These are phyloP conservation scores for Picocystis salinarum DNA, from an alignment of 139 green algal species.

Conservation along the genomic window DNA sequence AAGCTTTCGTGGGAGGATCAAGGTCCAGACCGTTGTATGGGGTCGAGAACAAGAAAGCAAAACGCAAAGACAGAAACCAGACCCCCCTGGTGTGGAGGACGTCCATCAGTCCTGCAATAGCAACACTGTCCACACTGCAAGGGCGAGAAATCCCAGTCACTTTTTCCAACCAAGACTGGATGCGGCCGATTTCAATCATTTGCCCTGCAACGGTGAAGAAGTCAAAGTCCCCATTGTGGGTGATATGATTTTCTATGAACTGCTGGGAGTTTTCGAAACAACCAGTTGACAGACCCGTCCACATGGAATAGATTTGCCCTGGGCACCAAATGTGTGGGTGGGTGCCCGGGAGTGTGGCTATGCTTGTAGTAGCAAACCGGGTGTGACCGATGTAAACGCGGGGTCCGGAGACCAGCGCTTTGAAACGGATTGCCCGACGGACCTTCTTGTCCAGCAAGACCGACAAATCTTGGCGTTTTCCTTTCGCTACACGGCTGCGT, in stretches of 20 bases:
- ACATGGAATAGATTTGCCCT: neutral
- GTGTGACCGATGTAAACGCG: constrained; percentile 10
- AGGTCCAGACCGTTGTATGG: too few species aligned
- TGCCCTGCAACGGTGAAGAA: constrained; percentile 16
- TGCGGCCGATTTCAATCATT: constrained; percentile 6
- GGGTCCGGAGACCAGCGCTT: too few species aligned
- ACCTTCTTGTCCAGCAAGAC: too few species aligned
- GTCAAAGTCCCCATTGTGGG: constrained; percentile 22
- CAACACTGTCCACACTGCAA: constrained; percentile 11
- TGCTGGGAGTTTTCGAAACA: constrained; percentile 3
- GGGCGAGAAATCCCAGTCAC: constrained; percentile 8
- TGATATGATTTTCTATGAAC: constrained; percentile 11
- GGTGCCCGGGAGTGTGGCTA: constrained; percentile 8
- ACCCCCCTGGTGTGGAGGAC: constrained; percentile 14
- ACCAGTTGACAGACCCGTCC: too few species aligned
- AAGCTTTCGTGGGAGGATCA: too few species aligned
- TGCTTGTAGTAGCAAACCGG: constrained; percentile 18
- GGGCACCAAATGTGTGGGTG: constrained; percentile 15
- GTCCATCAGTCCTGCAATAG: constrained; percentile 15
- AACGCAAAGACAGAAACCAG: constrained; percentile 10
- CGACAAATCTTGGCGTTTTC: too few species aligned
- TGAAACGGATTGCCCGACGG: too few species aligned
- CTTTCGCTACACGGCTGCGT: constrained; percentile 7
- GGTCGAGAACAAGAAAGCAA: constrained; percentile 11
- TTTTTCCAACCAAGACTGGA: constrained; percentile 8